These are phyloP conservation scores for Penicillium pulvis DNA, from an alignment of 495 filamentous ascomycete genomes.

Conservation along the genomic window DNA sequence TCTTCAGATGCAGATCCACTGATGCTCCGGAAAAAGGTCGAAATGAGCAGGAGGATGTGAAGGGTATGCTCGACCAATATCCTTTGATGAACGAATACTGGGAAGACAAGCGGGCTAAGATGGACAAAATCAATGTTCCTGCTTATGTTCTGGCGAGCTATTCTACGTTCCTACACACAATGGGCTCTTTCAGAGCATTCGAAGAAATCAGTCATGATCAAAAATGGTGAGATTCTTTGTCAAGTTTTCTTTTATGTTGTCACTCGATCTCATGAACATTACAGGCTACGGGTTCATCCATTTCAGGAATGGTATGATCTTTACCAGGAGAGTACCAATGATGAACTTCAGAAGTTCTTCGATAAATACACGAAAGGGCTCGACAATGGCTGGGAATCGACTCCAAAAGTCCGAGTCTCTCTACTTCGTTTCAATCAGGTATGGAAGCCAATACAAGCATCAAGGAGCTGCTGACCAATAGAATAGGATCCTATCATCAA, in stretches of 20 bases:
- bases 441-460: no score
- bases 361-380: background rate
- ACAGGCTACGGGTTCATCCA: background rate
- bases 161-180: slow-evolving; percentile 10
- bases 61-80: slow-evolving; percentile 4
- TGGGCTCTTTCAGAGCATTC: slow-evolving; percentile 6
- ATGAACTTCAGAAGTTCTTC: slow-evolving; percentile 1
- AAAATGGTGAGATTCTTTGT: background rate
- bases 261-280: no score
- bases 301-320: slow-evolving; percentile 3
- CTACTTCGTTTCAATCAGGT: no score
- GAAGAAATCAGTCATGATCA: slow-evolving; percentile 1
- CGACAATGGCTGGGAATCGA: no score
- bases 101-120: slow-evolving; percentile 24
- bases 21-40: no score
- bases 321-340: background rate
- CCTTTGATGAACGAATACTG: slow-evolving; percentile 25
- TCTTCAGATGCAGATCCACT: no score
- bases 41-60: background rate
- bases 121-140: background rate
- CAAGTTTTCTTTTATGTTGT: no score
- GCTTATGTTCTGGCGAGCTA: slow-evolving; percentile 24
- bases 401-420: no score
- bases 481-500: no score
- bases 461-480: no score